A percentile compares a stretch with the other conserved stretches of the same genome.
These are phyloP conservation scores for Amaranthus cruentus DNA, from an alignment of 148 eudicot species.

Conservation along the genomic window DNA sequence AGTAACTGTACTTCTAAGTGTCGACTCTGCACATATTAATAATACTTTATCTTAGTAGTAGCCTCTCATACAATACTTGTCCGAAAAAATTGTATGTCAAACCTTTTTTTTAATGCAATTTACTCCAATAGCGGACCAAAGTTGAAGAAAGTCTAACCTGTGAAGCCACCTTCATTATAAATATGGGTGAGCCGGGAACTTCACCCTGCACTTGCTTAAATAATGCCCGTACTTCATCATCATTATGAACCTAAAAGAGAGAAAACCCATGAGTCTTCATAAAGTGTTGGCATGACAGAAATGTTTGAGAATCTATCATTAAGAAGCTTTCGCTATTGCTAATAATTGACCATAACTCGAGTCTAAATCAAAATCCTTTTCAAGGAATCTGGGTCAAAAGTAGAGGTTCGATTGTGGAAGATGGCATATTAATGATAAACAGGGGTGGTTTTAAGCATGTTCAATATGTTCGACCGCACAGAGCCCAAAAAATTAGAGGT, in stretches of 20 bases:
- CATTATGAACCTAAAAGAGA: constrained; percentile 79
- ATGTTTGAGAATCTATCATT: not conserved
- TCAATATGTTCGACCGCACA: too few relatives aligned
- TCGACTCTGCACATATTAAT: constrained; percentile 62
- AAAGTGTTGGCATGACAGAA: not conserved
- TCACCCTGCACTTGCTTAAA: constrained; percentile 99
- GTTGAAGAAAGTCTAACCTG: constrained; percentile 57
- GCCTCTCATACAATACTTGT: not conserved
- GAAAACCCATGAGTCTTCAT: constrained; percentile 6
- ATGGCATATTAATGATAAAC: too few relatives aligned
- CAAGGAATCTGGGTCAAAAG: not conserved
- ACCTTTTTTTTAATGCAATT: not conserved
- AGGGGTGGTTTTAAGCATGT: too few relatives aligned
- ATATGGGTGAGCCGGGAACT: constrained; percentile 99
- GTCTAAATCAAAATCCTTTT: not conserved
- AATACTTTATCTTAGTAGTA: constrained; percentile 19
- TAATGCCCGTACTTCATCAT: constrained; percentile 93
- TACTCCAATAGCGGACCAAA: not conserved
- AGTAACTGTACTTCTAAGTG: constrained; percentile 97
- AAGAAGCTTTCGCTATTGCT: not conserved
- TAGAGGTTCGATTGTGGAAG: too few relatives aligned
- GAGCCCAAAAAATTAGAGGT: too few relatives aligned
- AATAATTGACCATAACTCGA: not conserved
- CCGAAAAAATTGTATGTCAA: not conserved
- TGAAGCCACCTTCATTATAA: constrained; percentile 96